Evolutionary conservation across 2,329 filamentous ascomycete genomes (phyloP).

Genomic region (Curvularia hawaiiensis): DNA sequence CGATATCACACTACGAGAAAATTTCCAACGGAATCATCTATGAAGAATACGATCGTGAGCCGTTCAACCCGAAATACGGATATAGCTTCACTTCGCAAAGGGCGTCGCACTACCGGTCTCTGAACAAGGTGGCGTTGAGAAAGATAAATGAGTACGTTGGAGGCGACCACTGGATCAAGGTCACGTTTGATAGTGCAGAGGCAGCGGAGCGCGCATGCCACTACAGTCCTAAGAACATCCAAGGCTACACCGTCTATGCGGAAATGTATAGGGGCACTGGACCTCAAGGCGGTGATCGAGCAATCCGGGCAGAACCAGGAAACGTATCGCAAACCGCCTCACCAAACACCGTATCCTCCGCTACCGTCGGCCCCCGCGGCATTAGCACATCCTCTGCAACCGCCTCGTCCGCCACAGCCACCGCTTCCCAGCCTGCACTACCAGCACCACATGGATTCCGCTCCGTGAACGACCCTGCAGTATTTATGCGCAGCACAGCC

Average conservation of each 20-base stretch:
- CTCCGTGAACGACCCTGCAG: slow-evolving; percentile 27
- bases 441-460: slow-evolving; percentile 18
- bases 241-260: slow-evolving; percentile 55
- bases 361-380: slow-evolving; percentile 34
- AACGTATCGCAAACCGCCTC: slow-evolving; percentile 38
- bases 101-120: slow-evolving; percentile 68
- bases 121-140: slow-evolving; percentile 74
- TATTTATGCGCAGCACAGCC: slow-evolving; percentile 20
- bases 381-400: slow-evolving; percentile 41
- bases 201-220: slow-evolving; percentile 56
- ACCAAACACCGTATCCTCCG: slow-evolving; percentile 43
- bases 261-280: slow-evolving; percentile 54
- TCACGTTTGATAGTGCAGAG: slow-evolving; percentile 57
- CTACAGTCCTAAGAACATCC: slow-evolving; percentile 53
- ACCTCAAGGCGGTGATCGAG: slow-evolving; percentile 50
- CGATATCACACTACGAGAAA: slow-evolving; percentile 85
- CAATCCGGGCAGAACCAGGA: slow-evolving; percentile 47
- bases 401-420: slow-evolving; percentile 50
- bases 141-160: slow-evolving; percentile 83
- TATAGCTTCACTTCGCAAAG: slow-evolving; percentile 71
- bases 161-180: slow-evolving; percentile 85
- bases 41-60: slow-evolving; percentile 89
- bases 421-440: slow-evolving; percentile 29
- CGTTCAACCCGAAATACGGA: slow-evolving; percentile 76
- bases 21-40: slow-evolving; percentile 81